phyloP scores from a whole-genome alignment of 2,329 filamentous ascomycete genomes.

The Coleophoma crateriformis region DNA sequence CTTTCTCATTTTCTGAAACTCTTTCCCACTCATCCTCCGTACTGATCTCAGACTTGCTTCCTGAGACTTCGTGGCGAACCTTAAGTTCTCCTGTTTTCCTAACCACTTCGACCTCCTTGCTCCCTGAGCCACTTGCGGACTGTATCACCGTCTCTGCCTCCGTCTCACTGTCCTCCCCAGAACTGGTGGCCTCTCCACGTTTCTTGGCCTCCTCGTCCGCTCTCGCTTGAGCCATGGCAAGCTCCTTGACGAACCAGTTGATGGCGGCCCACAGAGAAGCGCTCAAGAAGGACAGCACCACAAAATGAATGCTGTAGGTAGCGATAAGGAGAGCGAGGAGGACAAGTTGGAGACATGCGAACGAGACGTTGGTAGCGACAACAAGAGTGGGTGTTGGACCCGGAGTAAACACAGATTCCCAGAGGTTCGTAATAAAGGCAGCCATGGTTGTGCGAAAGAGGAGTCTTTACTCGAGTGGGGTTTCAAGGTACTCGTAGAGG shows the following conservation, averaged over 20 bases:
- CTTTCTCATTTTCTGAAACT: slow-evolving; percentile 69
- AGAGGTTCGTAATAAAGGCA: slow-evolving; percentile 68
- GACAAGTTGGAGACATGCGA: slow-evolving; percentile 77
- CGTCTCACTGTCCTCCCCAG: slow-evolving; percentile 30
- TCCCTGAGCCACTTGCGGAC: slow-evolving; percentile 14
- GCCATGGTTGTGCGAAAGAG: slow-evolving; percentile 39
- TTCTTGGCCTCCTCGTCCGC: slow-evolving; percentile 33
- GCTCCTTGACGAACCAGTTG: slow-evolving; percentile 88
- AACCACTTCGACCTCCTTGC: slow-evolving; percentile 21
- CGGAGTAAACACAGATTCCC: slow-evolving; percentile 89
- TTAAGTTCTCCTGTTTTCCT: slow-evolving; percentile 20
- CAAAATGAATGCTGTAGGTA: slow-evolving; percentile 85
- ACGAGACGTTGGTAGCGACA: slow-evolving; percentile 83
- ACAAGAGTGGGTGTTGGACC: slow-evolving; percentile 85
- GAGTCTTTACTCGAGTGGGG: background rate
- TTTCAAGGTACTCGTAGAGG: background rate
- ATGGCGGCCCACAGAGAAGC: slow-evolving; percentile 86
- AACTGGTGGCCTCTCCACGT: slow-evolving; percentile 14
- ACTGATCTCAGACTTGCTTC: slow-evolving; percentile 54
- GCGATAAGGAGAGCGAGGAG: slow-evolving; percentile 70
- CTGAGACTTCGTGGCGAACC: slow-evolving; percentile 23
- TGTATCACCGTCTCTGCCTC: slow-evolving; percentile 50
- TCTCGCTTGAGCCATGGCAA: slow-evolving; percentile 40
- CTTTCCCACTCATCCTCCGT: slow-evolving; percentile 99
- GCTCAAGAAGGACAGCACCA: slow-evolving; percentile 73